phyloP scores from a whole-genome alignment of 805 yeast genomes.

The Yarrowia sp. region DNA sequence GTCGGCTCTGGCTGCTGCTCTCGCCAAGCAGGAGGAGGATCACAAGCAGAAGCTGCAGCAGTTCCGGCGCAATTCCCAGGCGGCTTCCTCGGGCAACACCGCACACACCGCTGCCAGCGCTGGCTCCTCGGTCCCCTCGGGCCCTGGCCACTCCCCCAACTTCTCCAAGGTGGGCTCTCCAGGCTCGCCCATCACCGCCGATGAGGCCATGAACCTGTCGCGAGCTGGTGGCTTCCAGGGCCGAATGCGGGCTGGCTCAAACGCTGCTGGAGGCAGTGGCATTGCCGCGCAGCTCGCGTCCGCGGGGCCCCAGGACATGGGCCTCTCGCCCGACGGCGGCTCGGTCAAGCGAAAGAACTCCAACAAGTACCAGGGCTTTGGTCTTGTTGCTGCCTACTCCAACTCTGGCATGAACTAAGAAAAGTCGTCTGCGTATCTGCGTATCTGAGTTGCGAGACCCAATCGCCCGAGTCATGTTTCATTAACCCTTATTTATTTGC shows the following conservation, averaged over 20 bases:
- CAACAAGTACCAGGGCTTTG: conserved; percentile 46
- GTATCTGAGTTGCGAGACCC: not conserved
- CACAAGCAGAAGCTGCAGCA: conserved; percentile 38
- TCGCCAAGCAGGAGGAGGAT: conserved; percentile 38
- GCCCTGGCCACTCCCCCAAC: conserved; percentile 26
- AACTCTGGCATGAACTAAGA: conserved; percentile 33
- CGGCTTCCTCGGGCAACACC: not conserved
- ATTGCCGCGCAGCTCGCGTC: conserved; percentile 30
- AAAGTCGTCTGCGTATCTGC: too few species aligned
- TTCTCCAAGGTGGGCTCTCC: conserved; percentile 41
- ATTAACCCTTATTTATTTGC: conserved; percentile 32
- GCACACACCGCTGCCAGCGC: not conserved
- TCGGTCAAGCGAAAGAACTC: conserved; percentile 37
- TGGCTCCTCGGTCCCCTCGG: not conserved
- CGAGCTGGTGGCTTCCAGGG: conserved; percentile 45
- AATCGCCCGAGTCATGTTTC: conserved; percentile 7
- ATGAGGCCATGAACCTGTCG: conserved; percentile 51
- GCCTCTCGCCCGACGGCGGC: conserved; percentile 16
- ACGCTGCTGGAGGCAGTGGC: conserved; percentile 32
- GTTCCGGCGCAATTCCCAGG: conserved; percentile 37
- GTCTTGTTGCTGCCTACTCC: conserved; percentile 52
- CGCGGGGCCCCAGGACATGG: conserved; percentile 16
- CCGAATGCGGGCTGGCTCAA: conserved; percentile 34
- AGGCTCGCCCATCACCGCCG: conserved; percentile 46
- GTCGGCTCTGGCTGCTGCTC: conserved; percentile 33